phyloP scores from a whole-genome alignment of 2,329 filamentous ascomycete species.

The Verticillium klebahnii region DNA sequence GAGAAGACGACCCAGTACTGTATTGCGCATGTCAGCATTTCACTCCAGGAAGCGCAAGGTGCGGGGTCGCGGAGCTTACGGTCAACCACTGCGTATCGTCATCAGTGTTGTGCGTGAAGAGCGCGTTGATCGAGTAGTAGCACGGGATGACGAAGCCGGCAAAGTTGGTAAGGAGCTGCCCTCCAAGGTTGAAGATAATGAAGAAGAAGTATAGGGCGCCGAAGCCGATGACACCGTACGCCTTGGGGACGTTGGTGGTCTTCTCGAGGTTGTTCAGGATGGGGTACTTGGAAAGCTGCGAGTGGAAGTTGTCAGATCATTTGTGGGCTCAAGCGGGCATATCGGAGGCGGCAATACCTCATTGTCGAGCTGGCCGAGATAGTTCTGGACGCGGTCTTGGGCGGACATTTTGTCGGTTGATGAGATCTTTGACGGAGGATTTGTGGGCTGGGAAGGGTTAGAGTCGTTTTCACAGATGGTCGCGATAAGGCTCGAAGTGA shows the following conservation, averaged over 20 bases:
- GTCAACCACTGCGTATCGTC: slow-evolving; percentile 82
- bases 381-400: slow-evolving; percentile 72
- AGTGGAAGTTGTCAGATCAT: neutral
- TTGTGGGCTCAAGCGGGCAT: neutral
- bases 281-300: slow-evolving; percentile 65
- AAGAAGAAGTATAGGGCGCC: slow-evolving; percentile 82
- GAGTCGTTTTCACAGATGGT: neutral
- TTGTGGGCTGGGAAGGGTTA: neutral
- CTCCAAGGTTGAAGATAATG: slow-evolving; percentile 88
- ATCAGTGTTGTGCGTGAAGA: slow-evolving; percentile 66
- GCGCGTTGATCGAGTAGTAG: slow-evolving; percentile 77
- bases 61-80: slow-evolving; percentile 41
- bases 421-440: slow-evolving; percentile 2
- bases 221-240: slow-evolving; percentile 74
- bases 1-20: slow-evolving; percentile 87
- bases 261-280: slow-evolving; percentile 81
- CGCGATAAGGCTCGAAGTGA: neutral
- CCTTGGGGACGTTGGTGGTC: slow-evolving; percentile 78
- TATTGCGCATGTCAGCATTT: neutral
- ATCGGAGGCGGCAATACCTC: slow-evolving; percentile 61
- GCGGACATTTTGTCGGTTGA: slow-evolving; percentile 56
- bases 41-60: neutral
- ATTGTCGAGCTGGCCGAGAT: slow-evolving; percentile 75
- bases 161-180: slow-evolving; percentile 82
- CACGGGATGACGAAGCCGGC: slow-evolving; percentile 78